Evolutionary conservation across 2,329 filamentous ascomycete species (phyloP), one percentile per base, ranked within the genome.

Genomic region (Aureobasidium melanogenum): DNA sequence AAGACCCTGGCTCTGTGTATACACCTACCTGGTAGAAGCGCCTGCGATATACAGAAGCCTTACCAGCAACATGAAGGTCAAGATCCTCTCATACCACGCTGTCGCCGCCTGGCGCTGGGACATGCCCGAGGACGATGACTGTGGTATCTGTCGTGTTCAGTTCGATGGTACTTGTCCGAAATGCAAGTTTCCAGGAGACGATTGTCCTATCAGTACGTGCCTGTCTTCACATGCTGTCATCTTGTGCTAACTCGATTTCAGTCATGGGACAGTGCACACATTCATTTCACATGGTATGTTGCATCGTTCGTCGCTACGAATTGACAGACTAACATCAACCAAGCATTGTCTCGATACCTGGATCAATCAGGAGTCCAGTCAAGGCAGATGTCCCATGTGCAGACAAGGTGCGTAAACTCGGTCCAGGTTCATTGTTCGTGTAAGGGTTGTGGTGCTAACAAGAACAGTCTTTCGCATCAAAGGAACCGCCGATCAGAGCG

Each of bases 31-130:
- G 17, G 8, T 14, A 17, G 5, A 3, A 34, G 26, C 24, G 3
- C 10, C 6, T 9, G 24, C 36, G 1, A 0, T 24, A n/a, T 2
- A 54, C 43, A 30, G 34, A 19, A 58, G 5, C 1, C 4, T 9
- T 19, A n/a, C 15, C 15, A 12, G 28, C 1, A 48, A 32, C 0
- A 99, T 99, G 94, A 97, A 96, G 77, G 91, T 97, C 78, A 94
- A 86, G 51, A 94, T 97, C 76, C 89, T 88, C 70, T 84, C 90
- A 72, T 97, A 93, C 91, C 88, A 94, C 70, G 89, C 91, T 4
- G 91, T 99, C 64, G 94, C 94, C 19, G 93, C 91, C 60, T 99
- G 94, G 94, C 87, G 90, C 66, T 99, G 94, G 94, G 90, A 97
- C 73, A 89, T 97, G 70, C 91, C 93, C 26, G 91, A 96, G 69